Conservation (phyloP, 495 filamentous ascomycete genomes). For the Baudoinia panamericana region DNA sequence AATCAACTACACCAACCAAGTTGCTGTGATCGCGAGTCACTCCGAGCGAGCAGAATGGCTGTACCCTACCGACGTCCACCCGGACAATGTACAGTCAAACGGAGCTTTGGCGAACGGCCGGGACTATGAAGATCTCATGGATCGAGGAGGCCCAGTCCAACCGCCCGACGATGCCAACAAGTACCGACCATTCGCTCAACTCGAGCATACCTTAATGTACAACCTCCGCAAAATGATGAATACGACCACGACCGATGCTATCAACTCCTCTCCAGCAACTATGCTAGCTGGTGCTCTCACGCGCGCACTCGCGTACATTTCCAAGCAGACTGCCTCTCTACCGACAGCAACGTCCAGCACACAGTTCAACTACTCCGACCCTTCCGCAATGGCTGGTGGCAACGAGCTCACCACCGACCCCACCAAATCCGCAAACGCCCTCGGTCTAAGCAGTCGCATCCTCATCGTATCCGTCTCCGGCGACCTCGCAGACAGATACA, state of each 20-base stretch:
- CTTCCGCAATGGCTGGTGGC: conserved; percentile 11
- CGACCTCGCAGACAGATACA: conserved; percentile 79
- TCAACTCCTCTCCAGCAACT: conserved; percentile 52
- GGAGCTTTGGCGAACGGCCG: conserved; percentile 18
- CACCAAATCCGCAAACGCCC: conserved; percentile 9
- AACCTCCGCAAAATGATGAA: conserved; percentile 58
- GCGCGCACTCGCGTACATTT: conserved; percentile 76
- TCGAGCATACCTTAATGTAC: conserved; percentile 63
- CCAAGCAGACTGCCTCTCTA: conserved; percentile 40
- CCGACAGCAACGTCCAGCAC: conserved; percentile 23
- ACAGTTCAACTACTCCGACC: conserved; percentile 15
- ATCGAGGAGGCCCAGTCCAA: conserved; percentile 9
- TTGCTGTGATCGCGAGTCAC: conserved; percentile 86
- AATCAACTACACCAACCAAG: conserved; percentile 80
- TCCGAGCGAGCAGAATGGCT: conserved; percentile 73
- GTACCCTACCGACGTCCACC: conserved; percentile 64
- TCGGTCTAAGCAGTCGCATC: conserved; percentile 57
- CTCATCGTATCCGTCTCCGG: conserved; percentile 59
- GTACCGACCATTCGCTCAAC: conserved; percentile 76
- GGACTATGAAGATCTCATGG: conserved; percentile 2
- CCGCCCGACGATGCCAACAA: conserved; percentile 57
- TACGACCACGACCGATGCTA: conserved; percentile 45
- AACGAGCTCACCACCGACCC: conserved; percentile 15
- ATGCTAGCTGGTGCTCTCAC: conserved; percentile 86
- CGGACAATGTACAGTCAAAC: conserved; percentile 30